Conservation (phyloP, 805 yeast genomes). For the Pichia scutulata region DNA sequence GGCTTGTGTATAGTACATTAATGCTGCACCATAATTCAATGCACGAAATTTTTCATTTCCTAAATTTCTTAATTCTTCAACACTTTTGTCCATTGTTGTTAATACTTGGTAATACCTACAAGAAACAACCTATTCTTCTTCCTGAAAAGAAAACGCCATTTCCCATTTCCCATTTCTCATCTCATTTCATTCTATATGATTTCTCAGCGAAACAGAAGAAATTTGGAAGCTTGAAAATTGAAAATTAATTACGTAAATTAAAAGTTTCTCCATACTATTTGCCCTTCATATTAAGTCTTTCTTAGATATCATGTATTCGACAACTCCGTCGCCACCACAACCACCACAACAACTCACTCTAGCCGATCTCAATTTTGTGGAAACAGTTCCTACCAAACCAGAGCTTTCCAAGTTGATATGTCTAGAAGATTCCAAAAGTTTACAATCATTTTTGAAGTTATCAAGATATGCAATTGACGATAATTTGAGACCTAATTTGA, state of each 20-base stretch:
- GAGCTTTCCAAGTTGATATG: conserved; percentile 25
- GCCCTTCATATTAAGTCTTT: not conserved
- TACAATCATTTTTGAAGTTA: conserved; percentile 29
- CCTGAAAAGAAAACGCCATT: too few species aligned
- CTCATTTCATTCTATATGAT: not conserved
- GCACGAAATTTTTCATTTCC: conserved; percentile 25
- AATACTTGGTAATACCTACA: too few species aligned
- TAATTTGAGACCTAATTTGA: conserved; percentile 35
- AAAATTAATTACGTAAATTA: not conserved
- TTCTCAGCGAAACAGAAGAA: not conserved
- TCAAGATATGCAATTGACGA: conserved; percentile 39
- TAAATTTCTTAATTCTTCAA: conserved; percentile 15
- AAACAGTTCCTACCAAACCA: conserved; percentile 23
- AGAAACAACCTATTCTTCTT: too few species aligned
- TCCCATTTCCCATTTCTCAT: too few species aligned
- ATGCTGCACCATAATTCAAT: conserved; percentile 27
- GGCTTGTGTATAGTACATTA: conserved; percentile 32
- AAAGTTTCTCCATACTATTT: not conserved
- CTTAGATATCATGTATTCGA: not conserved
- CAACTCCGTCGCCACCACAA: not conserved
- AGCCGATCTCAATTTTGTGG: conserved; percentile 13
- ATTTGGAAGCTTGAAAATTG: too few species aligned
- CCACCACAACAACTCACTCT: not conserved
- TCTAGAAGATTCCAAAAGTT: conserved; percentile 25
- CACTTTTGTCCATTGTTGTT: not conserved